Conservation (phyloP, 2,329 filamentous ascomycete species). For the Lecanicillium sp. region DNA sequence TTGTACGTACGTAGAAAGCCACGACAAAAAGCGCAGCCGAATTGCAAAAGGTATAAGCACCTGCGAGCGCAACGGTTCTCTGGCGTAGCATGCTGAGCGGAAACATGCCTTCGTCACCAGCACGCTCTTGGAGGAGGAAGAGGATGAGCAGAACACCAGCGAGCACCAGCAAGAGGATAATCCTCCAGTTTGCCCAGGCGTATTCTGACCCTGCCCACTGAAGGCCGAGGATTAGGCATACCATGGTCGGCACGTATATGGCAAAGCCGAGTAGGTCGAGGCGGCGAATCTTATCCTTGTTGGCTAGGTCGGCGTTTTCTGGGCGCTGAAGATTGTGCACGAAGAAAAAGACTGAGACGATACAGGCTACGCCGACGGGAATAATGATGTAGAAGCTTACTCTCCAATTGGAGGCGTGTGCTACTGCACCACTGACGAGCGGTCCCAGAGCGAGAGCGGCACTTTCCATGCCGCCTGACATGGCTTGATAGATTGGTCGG, state of each 20-base stretch:
- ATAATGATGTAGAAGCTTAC: background rate
- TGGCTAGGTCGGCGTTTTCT: background rate
- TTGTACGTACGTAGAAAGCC: background rate
- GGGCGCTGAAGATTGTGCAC: background rate
- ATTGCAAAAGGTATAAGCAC: background rate
- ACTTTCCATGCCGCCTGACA: background rate
- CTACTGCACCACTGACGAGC: background rate
- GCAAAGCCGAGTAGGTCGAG: background rate
- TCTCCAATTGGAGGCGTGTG: background rate
- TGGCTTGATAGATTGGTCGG: background rate
- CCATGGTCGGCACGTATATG: background rate
- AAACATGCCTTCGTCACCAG: background rate
- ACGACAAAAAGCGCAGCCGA: background rate
- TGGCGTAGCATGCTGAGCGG: background rate
- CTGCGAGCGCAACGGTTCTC: background rate
- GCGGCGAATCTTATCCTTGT: background rate
- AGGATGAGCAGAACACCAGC: background rate
- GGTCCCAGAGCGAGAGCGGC: background rate
- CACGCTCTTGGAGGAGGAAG: background rate
- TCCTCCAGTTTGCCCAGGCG: background rate
- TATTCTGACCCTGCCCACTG: background rate
- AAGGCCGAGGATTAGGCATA: background rate
- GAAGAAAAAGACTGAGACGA: background rate
- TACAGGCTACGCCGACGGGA: background rate
- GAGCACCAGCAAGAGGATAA: background rate